Conservation (phyloP, 2,329 filamentous ascomycete species). For the Fusarium sp. region DNA sequence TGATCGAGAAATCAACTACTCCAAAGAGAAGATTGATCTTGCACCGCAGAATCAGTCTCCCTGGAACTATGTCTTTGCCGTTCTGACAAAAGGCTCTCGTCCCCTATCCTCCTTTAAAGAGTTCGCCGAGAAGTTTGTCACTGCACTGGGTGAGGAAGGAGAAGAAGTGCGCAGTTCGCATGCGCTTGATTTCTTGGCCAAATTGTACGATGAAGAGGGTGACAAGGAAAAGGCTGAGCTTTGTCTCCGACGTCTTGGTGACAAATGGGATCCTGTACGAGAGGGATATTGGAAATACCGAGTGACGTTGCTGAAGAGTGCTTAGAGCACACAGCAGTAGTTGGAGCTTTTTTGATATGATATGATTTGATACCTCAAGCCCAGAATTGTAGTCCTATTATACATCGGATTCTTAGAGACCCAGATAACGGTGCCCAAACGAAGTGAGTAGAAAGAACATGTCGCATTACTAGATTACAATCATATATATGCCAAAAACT, state of each 20-base stretch:
- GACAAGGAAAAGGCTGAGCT: conserved; percentile 72
- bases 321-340: conserved; percentile 15
- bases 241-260: conserved; percentile 78
- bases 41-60: conserved; percentile 94
- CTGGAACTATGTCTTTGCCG: conserved; percentile 91
- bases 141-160: conserved; percentile 57
- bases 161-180: conserved; percentile 72
- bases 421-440: background rate
- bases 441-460: conserved; percentile 29
- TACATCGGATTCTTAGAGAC: background rate
- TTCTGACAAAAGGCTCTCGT: conserved; percentile 74
- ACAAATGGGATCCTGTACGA: conserved; percentile 91
- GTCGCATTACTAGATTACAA: conserved; percentile 46
- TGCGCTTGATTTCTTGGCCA: conserved; percentile 77
- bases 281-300: conserved; percentile 89
- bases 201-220: conserved; percentile 70
- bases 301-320: conserved; percentile 44
- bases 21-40: conserved; percentile 76
- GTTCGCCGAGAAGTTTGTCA: conserved; percentile 66
- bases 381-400: background rate
- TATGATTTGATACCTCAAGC: background rate
- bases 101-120: conserved; percentile 57
- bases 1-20: conserved; percentile 80
- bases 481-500: conserved; percentile 42
- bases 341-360: background rate